Evolutionary conservation across 345 rosid genomes (phyloP).

Genomic region (Gossypium sturtianum): DNA sequence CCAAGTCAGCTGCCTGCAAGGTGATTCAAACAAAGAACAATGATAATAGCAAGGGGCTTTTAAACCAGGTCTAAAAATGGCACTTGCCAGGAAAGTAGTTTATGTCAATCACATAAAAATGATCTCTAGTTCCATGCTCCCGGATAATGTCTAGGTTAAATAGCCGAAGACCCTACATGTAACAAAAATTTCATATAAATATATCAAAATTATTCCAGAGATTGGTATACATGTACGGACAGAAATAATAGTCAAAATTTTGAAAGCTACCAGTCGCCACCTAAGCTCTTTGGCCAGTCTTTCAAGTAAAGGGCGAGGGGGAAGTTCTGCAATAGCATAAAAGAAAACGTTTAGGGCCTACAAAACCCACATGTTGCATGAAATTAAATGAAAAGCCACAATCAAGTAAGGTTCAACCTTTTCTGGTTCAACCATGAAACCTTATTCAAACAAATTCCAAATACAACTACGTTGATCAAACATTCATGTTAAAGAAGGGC

Average conservation of each 20-base stretch:
- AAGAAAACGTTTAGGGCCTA: neutral
- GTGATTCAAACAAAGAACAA: neutral
- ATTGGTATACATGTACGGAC: neutral
- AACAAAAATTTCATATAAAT: neutral
- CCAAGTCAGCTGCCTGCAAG: neutral
- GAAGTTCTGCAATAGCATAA: conserved; percentile 54
- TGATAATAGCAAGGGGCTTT: neutral
- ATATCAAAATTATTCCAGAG: neutral
- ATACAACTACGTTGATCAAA: neutral
- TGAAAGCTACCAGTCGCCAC: conserved; percentile 41
- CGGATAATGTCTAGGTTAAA: conserved; percentile 78
- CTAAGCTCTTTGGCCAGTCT: conserved; percentile 75
- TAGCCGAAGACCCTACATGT: conserved; percentile 55
- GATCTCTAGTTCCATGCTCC: conserved; percentile 67
- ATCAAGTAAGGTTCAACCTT: neutral
- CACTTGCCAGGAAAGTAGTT: conserved; percentile 78
- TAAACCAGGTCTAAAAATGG: neutral
- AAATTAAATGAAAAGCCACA: neutral
- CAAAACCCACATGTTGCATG: neutral
- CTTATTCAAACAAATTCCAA: neutral
- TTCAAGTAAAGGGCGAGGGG: conserved; percentile 68
- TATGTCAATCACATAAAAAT: conserved; percentile 67
- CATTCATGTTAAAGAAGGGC: neutral
- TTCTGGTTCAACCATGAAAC: neutral
- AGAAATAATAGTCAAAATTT: neutral